Conservation (phyloP, 2,329 filamentous ascomycete genomes). For the Xylariaceae sp. region DNA sequence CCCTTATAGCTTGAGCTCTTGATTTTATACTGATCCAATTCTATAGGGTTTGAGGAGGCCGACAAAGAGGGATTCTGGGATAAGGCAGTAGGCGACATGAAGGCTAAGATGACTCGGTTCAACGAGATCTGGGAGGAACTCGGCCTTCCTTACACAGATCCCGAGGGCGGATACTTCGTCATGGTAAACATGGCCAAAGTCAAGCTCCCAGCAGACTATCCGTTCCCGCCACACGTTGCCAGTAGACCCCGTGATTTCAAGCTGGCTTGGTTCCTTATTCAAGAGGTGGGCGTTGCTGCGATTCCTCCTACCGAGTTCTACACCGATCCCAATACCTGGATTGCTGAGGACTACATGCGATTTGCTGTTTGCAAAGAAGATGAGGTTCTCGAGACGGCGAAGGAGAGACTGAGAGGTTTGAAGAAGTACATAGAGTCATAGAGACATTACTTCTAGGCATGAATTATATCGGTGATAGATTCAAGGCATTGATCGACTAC, state of each 20-base stretch:
- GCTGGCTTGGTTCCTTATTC: slow-evolving; percentile 93
- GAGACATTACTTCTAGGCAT: slow-evolving; percentile 19
- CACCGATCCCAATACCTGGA: slow-evolving; percentile 73
- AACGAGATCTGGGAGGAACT: slow-evolving; percentile 77
- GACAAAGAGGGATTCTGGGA: slow-evolving; percentile 86
- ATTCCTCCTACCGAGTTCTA: slow-evolving; percentile 98
- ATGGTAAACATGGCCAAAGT: slow-evolving; percentile 91
- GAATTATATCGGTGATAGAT: no score
- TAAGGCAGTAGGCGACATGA: slow-evolving; percentile 78
- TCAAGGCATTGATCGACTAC: no score
- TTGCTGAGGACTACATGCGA: slow-evolving; percentile 88
- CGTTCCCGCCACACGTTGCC: slow-evolving; percentile 85
- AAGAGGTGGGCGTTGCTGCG: slow-evolving; percentile 90
- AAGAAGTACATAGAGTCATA: slow-evolving; percentile 61
- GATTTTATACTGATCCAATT: background rate
- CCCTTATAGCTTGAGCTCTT: background rate
- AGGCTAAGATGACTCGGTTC: slow-evolving; percentile 80
- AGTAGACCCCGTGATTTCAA: slow-evolving; percentile 88
- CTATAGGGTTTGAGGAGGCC: slow-evolving; percentile 74
- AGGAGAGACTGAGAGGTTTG: slow-evolving; percentile 68
- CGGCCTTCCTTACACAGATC: slow-evolving; percentile 77
- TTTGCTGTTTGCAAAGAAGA: slow-evolving; percentile 98
- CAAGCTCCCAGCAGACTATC: slow-evolving; percentile 75
- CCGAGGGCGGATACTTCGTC: slow-evolving; percentile 96
- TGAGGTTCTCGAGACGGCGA: slow-evolving; percentile 73